A percentile compares a stretch with the other conserved stretches of the same genome.
phyloP scores from a whole-genome alignment of 1,284 basidiomycete genomes.

The Microbotryomycetes sp. region DNA sequence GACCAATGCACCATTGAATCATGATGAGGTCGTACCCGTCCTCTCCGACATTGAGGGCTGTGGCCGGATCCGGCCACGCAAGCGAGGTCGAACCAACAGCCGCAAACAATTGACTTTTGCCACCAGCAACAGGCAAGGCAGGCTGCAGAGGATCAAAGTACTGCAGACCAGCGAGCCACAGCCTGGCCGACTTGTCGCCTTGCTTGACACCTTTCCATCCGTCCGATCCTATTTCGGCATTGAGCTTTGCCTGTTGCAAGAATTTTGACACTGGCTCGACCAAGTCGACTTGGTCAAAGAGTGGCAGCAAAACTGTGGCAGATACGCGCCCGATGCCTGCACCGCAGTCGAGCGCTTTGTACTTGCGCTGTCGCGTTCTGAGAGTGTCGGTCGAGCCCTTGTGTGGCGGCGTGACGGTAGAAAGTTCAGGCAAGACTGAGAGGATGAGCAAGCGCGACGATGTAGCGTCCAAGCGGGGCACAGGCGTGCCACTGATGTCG shows the following conservation, averaged over 20 bases:
- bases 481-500: slow-evolving; percentile 53
- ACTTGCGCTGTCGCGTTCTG: slow-evolving; percentile 26
- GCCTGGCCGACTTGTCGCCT: slow-evolving; percentile 63
- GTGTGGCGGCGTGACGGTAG: slow-evolving; percentile 60
- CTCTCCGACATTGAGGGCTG: slow-evolving; percentile 1
- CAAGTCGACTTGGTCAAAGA: slow-evolving; percentile 75
- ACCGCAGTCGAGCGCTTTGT: slow-evolving; percentile 74
- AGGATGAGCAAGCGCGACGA: slow-evolving; percentile 79
- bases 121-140: slow-evolving; percentile 42
- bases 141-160: slow-evolving; percentile 62
- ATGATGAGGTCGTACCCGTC: slow-evolving; percentile 69
- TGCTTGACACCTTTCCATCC: slow-evolving; percentile 53
- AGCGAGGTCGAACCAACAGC: slow-evolving; percentile 38
- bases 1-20: slow-evolving; percentile 93
- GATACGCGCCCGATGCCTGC: slow-evolving; percentile 86
- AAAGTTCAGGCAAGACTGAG: slow-evolving; percentile 67
- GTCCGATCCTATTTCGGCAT: slow-evolving; percentile 45
- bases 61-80: slow-evolving; percentile 36
- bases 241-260: slow-evolving; percentile 55
- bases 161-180: slow-evolving; percentile 70
- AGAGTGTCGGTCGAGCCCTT: slow-evolving; percentile 35
- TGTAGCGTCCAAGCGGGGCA: slow-evolving; percentile 74
- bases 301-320: slow-evolving; percentile 68
- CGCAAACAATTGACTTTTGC: slow-evolving; percentile 11
- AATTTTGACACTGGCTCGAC: slow-evolving; percentile 78